phyloP scores from a whole-genome alignment of 2,329 filamentous ascomycete genomes.

The Fusarium sp. region DNA sequence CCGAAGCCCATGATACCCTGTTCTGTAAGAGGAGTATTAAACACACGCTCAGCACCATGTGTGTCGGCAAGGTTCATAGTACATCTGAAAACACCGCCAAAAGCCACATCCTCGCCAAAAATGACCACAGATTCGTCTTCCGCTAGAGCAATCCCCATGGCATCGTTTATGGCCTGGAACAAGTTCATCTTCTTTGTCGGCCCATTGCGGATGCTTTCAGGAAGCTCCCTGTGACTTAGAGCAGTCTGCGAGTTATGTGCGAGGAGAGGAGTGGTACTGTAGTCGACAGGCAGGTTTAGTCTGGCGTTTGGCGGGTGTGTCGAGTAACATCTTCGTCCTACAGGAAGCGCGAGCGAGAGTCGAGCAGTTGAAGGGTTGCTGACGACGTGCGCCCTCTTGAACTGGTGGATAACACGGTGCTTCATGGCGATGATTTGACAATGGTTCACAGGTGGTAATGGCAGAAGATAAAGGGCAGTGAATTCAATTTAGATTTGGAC shows the following conservation, averaged over 20 bases:
- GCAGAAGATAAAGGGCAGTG: constrained; percentile 24
- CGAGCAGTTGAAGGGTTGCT: constrained; percentile 31
- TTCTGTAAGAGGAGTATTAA: constrained; percentile 95
- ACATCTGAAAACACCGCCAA: constrained; percentile 95
- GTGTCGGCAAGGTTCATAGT: constrained; percentile 91
- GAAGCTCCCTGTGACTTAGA: constrained; percentile 78
- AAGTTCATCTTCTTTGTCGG: constrained; percentile 90
- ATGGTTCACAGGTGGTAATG: constrained; percentile 10
- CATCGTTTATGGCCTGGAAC: constrained; percentile 93
- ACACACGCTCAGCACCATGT: constrained; percentile 89
- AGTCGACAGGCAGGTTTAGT: constrained; percentile 91
- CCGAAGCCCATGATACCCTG: constrained; percentile 96
- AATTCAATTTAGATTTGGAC: constrained; percentile 8
- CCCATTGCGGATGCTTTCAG: constrained; percentile 72
- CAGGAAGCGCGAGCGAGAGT: constrained; percentile 35
- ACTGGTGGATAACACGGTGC: constrained; percentile 51
- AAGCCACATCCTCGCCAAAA: constrained; percentile 97
- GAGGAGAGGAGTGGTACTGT: constrained; percentile 83
- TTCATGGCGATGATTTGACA: constrained; percentile 49
- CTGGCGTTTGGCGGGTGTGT: constrained; percentile 70
- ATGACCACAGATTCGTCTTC: constrained; percentile 88
- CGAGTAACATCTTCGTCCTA: constrained; percentile 60
- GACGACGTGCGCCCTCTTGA: constrained; percentile 48
- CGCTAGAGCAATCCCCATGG: constrained; percentile 83
- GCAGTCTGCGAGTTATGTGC: constrained; percentile 82